Evolutionary conservation across 129 eudicot species (phyloP).

Genomic region (Mikania micrantha): DNA sequence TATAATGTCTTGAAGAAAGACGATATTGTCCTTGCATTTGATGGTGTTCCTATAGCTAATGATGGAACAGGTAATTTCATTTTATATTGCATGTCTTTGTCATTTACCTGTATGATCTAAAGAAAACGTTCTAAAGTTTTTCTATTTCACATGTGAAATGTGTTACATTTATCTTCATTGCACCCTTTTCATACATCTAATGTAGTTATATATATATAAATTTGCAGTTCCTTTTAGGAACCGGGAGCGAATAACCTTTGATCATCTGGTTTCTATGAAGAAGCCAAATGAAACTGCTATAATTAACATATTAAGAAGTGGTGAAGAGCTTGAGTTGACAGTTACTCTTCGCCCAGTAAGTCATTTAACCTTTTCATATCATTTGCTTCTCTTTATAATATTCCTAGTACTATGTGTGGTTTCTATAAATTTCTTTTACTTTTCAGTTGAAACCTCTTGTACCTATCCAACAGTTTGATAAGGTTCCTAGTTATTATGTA

Average conservation of each 20-base stretch:
- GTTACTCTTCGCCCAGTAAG: slow-evolving; percentile 79
- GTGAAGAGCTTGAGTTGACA: slow-evolving; percentile 62
- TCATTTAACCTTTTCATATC: slow-evolving; percentile 16
- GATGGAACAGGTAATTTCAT: slow-evolving; percentile 79
- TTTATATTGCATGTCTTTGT: not conserved
- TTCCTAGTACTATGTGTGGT: not conserved
- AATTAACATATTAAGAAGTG: slow-evolving; percentile 66
- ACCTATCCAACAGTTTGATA: slow-evolving; percentile 96
- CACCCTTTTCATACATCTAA: slow-evolving; percentile 6
- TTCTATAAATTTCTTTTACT: not conserved
- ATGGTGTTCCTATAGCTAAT: slow-evolving; percentile 86
- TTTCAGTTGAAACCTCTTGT: slow-evolving; percentile 87
- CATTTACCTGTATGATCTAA: slow-evolving; percentile 1
- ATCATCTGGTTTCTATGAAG: slow-evolving; percentile 96
- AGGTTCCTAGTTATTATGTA: slow-evolving; percentile 82
- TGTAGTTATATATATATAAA: not conserved
- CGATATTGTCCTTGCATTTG: slow-evolving; percentile 82
- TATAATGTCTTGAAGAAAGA: slow-evolving; percentile 66
- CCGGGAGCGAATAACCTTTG: slow-evolving; percentile 89
- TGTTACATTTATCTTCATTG: not conserved
- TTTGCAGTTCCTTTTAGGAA: slow-evolving; percentile 88
- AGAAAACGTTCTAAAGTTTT: not conserved
- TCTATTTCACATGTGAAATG: not conserved
- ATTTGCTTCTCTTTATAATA: not conserved
- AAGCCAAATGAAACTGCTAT: slow-evolving; percentile 87